A percentile compares a stretch with the other conserved stretches of the same genome.
Evolutionary conservation across 2,329 filamentous ascomycete species (phyloP).

Genomic region (Pseudomassariella vexata): DNA sequence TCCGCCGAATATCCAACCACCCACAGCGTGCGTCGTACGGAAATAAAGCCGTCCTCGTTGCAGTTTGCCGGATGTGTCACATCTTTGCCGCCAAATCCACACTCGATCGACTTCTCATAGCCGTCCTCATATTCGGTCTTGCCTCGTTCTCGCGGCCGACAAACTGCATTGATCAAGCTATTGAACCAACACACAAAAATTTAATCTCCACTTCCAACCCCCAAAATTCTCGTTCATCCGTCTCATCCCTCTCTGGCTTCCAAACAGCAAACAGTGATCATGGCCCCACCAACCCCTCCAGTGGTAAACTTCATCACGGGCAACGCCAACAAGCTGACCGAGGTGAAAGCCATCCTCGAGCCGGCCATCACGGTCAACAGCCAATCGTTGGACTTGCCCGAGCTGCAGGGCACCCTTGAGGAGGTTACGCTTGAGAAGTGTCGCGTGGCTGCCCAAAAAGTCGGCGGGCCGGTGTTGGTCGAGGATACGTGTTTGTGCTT

Average conservation of each 20-base stretch:
- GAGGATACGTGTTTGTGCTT: conserved; percentile 97
- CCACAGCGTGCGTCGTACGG: background rate
- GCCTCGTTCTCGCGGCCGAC: too few species aligned
- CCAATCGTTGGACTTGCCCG: conserved; percentile 72
- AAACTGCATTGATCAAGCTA: too few species aligned
- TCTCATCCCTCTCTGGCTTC: background rate
- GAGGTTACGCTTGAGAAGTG: conserved; percentile 89
- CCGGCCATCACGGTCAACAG: conserved; percentile 67
- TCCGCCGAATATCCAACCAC: background rate
- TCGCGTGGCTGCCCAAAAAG: conserved; percentile 69
- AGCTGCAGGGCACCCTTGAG: conserved; percentile 89
- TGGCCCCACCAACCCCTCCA: conserved; percentile 4
- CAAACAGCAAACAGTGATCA: background rate
- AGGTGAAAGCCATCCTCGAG: conserved; percentile 83
- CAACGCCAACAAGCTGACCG: conserved; percentile 88
- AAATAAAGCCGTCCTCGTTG: too few species aligned
- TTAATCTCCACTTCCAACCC: background rate
- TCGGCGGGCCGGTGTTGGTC: conserved; percentile 74
- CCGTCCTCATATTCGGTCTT: too few species aligned
- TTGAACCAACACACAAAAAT: too few species aligned
- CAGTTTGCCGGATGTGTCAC: too few species aligned
- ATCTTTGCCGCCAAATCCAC: too few species aligned
- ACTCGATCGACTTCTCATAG: too few species aligned
- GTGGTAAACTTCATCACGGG: conserved; percentile 89
- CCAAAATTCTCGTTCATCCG: background rate